Evolutionary conservation across 805 yeast genomes (phyloP), one percentile per base, ranked within the genome.

Genomic region (Schwanniomyces occidentalis): DNA sequence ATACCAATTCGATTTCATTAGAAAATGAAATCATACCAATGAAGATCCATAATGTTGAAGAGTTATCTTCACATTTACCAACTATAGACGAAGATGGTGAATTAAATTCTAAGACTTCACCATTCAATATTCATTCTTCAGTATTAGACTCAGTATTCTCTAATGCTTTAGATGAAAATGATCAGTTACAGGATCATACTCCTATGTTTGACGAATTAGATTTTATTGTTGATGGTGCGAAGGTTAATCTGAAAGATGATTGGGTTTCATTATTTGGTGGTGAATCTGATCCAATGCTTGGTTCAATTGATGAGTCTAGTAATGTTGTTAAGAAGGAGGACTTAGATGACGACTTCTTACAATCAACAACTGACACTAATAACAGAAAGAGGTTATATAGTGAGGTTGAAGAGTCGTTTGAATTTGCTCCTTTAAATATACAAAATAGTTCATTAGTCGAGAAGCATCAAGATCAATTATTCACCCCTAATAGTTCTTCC

Each of bases 201-300:
- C 82, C 85, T 38, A 75, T 80, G 75, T 81, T 81, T 48, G 83
- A 78, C 49, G 78, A 78, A 36, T 51, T 59, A 40, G 75, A 67
- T 43, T 65, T 64, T 35, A 59, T 65, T 34, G 52, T 65, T 35
- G 71, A 66, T 38, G 69, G 70, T 34, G 49, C 55, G 30, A 58
- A 59, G 46, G 64, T 54, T 35, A 60, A 61, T 55, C 48, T 56
- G 34, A 66, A 63, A 40, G 70, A 74, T 23, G 73, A 73, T 46
- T 81, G 88, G 87, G 76, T 73, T 27, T 75, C 88, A 9, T 65
- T 83, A 38, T 81, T 83, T 52, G 65, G 58, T 33, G 63, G 50
- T 24, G 48, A 34, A 16, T 29, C 38, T 16, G 34, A 34, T 12
- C 45, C 10, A 45, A 43, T 26, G 46, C 44, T 30, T 17, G 19